These are phyloP conservation scores for Aspergillus bridgeri DNA, from an alignment of 495 filamentous ascomycete genomes.

Conservation along the genomic window DNA sequence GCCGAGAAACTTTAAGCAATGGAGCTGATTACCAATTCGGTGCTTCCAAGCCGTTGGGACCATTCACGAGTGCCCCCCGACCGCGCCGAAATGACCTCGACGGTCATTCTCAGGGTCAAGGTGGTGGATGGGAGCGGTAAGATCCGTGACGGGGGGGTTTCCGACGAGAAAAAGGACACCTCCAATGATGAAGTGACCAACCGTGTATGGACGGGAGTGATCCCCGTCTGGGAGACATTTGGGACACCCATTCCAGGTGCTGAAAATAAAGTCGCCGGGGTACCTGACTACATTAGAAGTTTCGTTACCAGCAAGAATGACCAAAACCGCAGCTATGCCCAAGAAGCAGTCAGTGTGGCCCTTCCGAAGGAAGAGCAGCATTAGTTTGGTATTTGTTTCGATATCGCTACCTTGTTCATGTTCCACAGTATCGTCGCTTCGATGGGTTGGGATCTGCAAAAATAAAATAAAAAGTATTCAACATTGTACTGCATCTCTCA, in stretches of 20 bases:
- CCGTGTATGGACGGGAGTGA: slow-evolving; percentile 78
- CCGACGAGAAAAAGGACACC: slow-evolving; percentile 68
- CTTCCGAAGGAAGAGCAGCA: slow-evolving; percentile 40
- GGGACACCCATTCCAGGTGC: slow-evolving; percentile 66
- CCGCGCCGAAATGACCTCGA: slow-evolving; percentile 71
- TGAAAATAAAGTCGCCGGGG: slow-evolving; percentile 54
- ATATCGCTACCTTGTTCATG: background rate
- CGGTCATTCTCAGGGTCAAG: slow-evolving; percentile 67
- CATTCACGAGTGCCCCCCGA: slow-evolving; percentile 70
- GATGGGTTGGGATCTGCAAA: too few relatives aligned
- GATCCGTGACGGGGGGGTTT: slow-evolving; percentile 63
- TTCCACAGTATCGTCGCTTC: background rate
- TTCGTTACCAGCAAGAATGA: slow-evolving; percentile 56
- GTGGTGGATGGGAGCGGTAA: slow-evolving; percentile 76
- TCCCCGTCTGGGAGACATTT: slow-evolving; percentile 64
- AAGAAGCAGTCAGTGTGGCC: slow-evolving; percentile 35
- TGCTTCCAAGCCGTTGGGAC: slow-evolving; percentile 66
- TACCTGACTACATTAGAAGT: slow-evolving; percentile 61
- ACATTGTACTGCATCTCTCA: too few relatives aligned
- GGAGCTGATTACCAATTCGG: slow-evolving; percentile 72
- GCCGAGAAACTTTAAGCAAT: slow-evolving; percentile 82
- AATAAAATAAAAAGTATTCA: too few relatives aligned
- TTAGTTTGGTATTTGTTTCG: slow-evolving; percentile 11
- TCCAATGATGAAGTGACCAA: slow-evolving; percentile 56
- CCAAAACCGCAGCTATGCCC: slow-evolving; percentile 50